Evolutionary conservation across 2,329 filamentous ascomycete genomes (phyloP).

Genomic region (Trichoderma sp.): DNA sequence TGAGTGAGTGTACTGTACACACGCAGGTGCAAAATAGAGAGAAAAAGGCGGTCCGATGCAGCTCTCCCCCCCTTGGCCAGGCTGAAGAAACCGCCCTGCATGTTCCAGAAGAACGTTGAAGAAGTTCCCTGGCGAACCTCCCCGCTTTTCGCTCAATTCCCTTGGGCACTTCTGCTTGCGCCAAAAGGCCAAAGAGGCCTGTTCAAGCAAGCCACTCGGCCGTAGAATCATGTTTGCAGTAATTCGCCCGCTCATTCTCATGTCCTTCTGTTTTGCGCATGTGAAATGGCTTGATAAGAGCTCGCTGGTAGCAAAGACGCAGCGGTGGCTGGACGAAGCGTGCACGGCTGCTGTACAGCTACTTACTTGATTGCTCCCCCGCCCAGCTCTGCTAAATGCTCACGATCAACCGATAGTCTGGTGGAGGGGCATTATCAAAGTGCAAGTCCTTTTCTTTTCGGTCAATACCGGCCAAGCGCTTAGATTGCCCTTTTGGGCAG

Average conservation of each 20-base stretch:
- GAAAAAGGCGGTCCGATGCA: constrained; percentile 7
- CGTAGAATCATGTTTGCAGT: neutral
- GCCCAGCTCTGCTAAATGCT: constrained; percentile 3
- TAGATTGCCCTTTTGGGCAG: neutral
- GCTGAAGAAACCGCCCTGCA: constrained; percentile 17
- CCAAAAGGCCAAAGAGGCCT: constrained; percentile 5
- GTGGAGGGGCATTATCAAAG: neutral
- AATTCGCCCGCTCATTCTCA: neutral
- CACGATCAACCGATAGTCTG: neutral
- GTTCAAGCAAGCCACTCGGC: neutral
- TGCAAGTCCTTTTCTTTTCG: neutral
- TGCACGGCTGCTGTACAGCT: neutral
- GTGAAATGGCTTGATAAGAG: neutral
- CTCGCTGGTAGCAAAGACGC: neutral
- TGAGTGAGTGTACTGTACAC: neutral
- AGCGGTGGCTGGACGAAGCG: neutral
- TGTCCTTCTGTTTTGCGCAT: neutral
- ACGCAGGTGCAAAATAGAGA: neutral
- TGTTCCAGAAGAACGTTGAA: constrained; percentile 12
- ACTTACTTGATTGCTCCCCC: neutral
- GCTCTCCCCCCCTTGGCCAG: neutral
- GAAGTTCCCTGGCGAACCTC: neutral
- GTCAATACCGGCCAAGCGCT: neutral
- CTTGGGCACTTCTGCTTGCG: neutral
- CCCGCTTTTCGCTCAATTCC: constrained; percentile 1